A percentile compares a stretch with the other conserved stretches of the same genome.
These are phyloP conservation scores for Fusarium chuoi DNA, from an alignment of 2,329 filamentous ascomycete genomes.

Conservation along the genomic window DNA sequence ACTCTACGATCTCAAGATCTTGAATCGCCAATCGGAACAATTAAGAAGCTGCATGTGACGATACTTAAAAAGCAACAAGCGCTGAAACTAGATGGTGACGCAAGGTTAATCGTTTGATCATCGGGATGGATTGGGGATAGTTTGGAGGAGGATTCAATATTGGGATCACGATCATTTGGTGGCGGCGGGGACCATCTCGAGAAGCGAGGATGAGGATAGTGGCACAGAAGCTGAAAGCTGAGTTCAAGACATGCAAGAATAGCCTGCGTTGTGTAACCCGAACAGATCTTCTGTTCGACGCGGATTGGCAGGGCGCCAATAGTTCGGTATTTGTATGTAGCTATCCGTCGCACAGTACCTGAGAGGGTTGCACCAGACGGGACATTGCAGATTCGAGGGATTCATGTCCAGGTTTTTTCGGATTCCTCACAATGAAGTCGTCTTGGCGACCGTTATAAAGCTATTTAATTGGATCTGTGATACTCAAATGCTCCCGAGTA, in stretches of 20 bases:
- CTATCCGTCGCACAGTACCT: constrained; percentile 12
- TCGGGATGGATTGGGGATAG: constrained; percentile 10
- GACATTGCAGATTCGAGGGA: neutral
- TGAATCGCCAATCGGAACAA: constrained; percentile 26
- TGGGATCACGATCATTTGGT: constrained; percentile 21
- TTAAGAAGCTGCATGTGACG: constrained; percentile 5
- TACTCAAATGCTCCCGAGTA: neutral
- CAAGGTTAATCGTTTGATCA: constrained; percentile 15
- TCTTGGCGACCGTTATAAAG: constrained; percentile 9
- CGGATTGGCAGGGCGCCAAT: constrained; percentile 17
- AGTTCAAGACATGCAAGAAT: constrained; percentile 2
- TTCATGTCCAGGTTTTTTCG: neutral
- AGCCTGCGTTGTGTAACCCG: constrained; percentile 8
- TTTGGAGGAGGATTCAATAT: neutral
- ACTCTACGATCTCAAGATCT: neutral
- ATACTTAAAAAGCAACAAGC: constrained; percentile 12
- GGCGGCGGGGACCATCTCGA: constrained; percentile 24
- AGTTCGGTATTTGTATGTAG: constrained; percentile 6
- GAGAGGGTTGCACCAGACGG: neutral
- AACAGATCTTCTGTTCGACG: neutral
- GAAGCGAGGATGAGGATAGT: constrained; percentile 14
- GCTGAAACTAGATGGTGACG: constrained; percentile 13
- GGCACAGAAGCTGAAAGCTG: constrained; percentile 14
- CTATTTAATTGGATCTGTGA: neutral
- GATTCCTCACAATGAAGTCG: neutral